Evolutionary conservation across 2,329 filamentous ascomycete genomes (phyloP).

Genomic region (Ceratocystiopsis minuta): DNA sequence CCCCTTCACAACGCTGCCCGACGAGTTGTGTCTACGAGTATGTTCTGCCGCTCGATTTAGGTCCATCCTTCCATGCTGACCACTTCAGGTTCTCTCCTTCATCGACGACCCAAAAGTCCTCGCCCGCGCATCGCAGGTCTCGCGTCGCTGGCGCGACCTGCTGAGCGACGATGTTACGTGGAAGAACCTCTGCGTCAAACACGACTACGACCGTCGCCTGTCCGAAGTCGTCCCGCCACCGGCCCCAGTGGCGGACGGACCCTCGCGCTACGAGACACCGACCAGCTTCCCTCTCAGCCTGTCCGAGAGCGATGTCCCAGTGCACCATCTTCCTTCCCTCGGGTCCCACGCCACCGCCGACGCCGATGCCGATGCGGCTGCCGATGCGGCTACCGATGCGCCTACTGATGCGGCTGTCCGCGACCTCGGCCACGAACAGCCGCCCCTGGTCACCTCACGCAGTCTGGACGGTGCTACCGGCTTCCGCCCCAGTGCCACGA

Average conservation of each 20-base stretch:
- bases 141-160: conserved; percentile 78
- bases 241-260: conserved; percentile 5
- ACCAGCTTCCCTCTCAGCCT: conserved; percentile 18
- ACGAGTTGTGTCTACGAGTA: conserved; percentile 79
- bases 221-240: conserved; percentile 26
- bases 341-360: conserved; percentile 15
- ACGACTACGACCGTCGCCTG: conserved; percentile 56
- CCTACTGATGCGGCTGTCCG: too few relatives aligned
- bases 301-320: conserved; percentile 7
- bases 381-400: too few relatives aligned
- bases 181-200: conserved; percentile 93
- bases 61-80: too few relatives aligned
- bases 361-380: too few relatives aligned
- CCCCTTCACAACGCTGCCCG: conserved; percentile 78
- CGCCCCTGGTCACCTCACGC: conserved; percentile 23
- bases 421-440: conserved; percentile 18
- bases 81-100: conserved; percentile 66
- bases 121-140: conserved; percentile 89
- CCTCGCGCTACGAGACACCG: conserved; percentile 13
- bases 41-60: not conserved
- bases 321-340: conserved; percentile 13
- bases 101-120: conserved; percentile 93
- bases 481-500: conserved; percentile 4
- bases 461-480: conserved; percentile 36
- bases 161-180: conserved; percentile 94